Evolutionary conservation across 441 rosid genomes (phyloP).

Genomic region (Erysimum cheiri): DNA sequence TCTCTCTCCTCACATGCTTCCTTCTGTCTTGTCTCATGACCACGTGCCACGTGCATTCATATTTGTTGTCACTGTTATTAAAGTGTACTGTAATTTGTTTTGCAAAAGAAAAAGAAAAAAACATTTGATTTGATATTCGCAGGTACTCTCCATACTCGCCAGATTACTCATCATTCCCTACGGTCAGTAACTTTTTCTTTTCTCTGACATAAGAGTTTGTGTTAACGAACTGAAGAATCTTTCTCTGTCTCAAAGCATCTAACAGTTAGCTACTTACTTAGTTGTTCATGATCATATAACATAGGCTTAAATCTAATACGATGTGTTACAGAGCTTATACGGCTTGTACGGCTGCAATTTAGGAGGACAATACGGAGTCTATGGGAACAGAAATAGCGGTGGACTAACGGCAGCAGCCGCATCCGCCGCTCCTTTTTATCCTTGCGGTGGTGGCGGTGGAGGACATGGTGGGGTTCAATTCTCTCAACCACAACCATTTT

Average conservation of each 20-base stretch:
- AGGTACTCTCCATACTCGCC: slow-evolving; percentile 88
- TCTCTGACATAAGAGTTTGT: slow-evolving; percentile 16
- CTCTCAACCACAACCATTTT: slow-evolving; percentile 39
- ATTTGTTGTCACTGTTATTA: slow-evolving; percentile 32
- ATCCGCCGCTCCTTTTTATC: slow-evolving; percentile 41
- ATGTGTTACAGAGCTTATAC: slow-evolving; percentile 36
- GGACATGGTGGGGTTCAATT: slow-evolving; percentile 33
- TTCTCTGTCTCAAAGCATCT: slow-evolving; percentile 4
- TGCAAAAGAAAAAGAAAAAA: slow-evolving; percentile 1
- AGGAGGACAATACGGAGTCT: slow-evolving; percentile 42
- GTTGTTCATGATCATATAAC: background rate
- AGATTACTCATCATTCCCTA: slow-evolving; percentile 72
- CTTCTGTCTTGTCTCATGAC: slow-evolving; percentile 37
- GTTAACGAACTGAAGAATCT: slow-evolving; percentile 27
- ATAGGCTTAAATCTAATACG: background rate
- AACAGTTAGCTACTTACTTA: slow-evolving; percentile 15
- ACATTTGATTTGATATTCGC: slow-evolving; percentile 37
- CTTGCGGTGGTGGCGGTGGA: slow-evolving; percentile 34
- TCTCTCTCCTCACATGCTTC: slow-evolving; percentile 43
- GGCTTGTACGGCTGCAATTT: slow-evolving; percentile 39
- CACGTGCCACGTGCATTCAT: slow-evolving; percentile 46
- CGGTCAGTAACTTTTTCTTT: slow-evolving; percentile 61
- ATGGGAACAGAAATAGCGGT: slow-evolving; percentile 36
- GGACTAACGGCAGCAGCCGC: slow-evolving; percentile 45
- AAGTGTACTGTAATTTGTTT: slow-evolving; percentile 17